Conservation (phyloP, 352 stramenopile genomes). For the Globisporangium cederbergense region DNA sequence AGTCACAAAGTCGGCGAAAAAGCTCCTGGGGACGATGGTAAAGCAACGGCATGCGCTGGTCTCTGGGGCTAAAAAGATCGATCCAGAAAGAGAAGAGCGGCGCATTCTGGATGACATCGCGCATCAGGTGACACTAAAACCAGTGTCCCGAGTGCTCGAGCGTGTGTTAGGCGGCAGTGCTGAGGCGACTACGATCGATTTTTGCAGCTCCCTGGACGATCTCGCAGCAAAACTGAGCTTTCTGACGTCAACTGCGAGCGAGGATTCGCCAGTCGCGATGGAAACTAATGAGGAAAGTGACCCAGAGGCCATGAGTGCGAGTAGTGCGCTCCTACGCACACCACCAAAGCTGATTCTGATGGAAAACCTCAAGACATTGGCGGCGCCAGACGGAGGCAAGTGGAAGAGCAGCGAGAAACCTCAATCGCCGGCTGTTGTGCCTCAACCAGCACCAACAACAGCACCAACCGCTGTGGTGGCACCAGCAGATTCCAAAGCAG, state of each 20-base stretch:
- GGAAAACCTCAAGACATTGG: conserved; percentile 11
- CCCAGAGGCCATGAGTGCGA: conserved; percentile 8
- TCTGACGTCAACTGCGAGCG: not conserved
- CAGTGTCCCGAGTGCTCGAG: conserved; percentile 32
- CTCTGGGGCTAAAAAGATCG: conserved; percentile 14
- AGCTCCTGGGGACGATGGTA: conserved; percentile 24
- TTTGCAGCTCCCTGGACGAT: conserved; percentile 31
- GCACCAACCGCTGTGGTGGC: conserved; percentile 7
- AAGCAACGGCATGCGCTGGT: not conserved
- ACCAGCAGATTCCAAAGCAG: conserved; percentile 17
- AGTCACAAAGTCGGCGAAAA: conserved; percentile 41
- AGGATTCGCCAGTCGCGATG: not conserved
- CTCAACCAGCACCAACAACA: conserved; percentile 3
- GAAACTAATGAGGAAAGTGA: not conserved
- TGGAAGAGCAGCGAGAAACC: conserved; percentile 10
- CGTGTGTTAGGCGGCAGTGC: conserved; percentile 22
- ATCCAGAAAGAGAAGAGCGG: not conserved
- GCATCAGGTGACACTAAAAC: conserved; percentile 28
- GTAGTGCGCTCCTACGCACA: not conserved
- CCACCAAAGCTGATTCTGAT: conserved; percentile 12
- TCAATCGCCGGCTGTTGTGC: conserved; percentile 6
- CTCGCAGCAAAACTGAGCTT: conserved; percentile 16
- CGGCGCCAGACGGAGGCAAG: not conserved
- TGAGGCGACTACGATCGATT: conserved; percentile 15
- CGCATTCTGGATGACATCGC: conserved; percentile 20